Percentiles rank a stretch among this genome's conserved stretches.
Evolutionary conservation across 2,329 filamentous ascomycete species (phyloP).

Genomic region (Gliomastix tumulicola): DNA sequence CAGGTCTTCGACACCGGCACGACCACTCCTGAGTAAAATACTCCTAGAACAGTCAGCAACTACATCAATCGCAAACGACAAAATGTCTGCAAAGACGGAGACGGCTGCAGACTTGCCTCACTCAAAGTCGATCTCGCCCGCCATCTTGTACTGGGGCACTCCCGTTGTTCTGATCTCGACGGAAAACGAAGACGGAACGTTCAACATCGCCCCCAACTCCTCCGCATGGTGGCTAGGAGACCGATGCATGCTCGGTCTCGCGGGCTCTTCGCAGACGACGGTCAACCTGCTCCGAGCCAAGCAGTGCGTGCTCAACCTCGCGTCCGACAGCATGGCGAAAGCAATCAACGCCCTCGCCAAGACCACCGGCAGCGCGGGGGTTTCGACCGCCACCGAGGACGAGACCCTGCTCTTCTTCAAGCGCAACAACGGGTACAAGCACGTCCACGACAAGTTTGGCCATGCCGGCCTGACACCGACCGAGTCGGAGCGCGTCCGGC

Average conservation of each 20-base stretch:
- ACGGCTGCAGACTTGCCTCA: no score
- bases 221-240: slow-evolving; percentile 36
- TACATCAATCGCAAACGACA: no score
- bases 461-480: slow-evolving; percentile 22
- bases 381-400: slow-evolving; percentile 14
- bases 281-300: slow-evolving; percentile 29
- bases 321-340: slow-evolving; percentile 22
- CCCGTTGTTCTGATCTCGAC: slow-evolving; percentile 30
- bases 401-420: slow-evolving; percentile 9
- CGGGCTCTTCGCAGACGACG: slow-evolving; percentile 24
- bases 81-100: no score
- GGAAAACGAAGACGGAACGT: slow-evolving; percentile 28
- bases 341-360: slow-evolving; percentile 27
- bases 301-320: slow-evolving; percentile 34
- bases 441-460: slow-evolving; percentile 30
- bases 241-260: slow-evolving; percentile 33
- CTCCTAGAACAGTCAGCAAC: no score
- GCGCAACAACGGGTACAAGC: slow-evolving; percentile 19
- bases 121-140: slow-evolving; percentile 30
- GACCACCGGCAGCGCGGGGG: slow-evolving; percentile 23
- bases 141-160: slow-evolving; percentile 33
- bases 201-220: slow-evolving; percentile 34
- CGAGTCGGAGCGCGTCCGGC: slow-evolving; percentile 21
- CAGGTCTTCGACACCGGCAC: no score
- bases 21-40: no score